These are phyloP conservation scores for Aspergillus fumigatus DNA, from an alignment of 2,329 filamentous ascomycete genomes.

Conservation along the genomic window DNA sequence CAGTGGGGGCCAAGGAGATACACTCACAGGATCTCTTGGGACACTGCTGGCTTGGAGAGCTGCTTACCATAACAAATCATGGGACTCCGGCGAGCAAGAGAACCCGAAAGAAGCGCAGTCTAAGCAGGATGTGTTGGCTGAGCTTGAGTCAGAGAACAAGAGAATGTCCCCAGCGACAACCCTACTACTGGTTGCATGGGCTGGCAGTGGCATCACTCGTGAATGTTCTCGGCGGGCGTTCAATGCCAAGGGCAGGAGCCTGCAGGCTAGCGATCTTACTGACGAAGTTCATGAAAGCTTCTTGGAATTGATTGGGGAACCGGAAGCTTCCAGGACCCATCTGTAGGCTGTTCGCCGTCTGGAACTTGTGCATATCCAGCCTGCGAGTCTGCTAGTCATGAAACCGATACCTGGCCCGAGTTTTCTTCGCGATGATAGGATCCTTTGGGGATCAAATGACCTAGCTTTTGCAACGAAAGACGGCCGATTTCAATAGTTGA, in stretches of 20 bases:
- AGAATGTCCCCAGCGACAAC: constrained; percentile 58
- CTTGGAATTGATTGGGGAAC: constrained; percentile 71
- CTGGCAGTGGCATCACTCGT: constrained; percentile 80
- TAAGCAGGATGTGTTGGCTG: constrained; percentile 38
- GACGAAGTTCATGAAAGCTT: constrained; percentile 85
- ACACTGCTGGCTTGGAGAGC: constrained; percentile 85
- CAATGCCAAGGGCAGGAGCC: constrained; percentile 73
- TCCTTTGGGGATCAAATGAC: neutral
- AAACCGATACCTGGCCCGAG: too few relatives aligned
- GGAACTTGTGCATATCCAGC: neutral
- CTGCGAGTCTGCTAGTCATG: neutral
- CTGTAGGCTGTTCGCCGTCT: constrained; percentile 19
- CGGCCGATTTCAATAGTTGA: neutral
- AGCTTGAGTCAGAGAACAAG: constrained; percentile 42
- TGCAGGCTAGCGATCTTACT: constrained; percentile 91
- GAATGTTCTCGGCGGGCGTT: constrained; percentile 88
- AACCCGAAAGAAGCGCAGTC: constrained; percentile 28
- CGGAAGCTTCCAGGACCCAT: constrained; percentile 42
- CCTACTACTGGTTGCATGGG: constrained; percentile 75
- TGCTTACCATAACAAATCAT: constrained; percentile 78
- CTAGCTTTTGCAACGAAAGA: neutral
- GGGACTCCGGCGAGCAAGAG: constrained; percentile 51
- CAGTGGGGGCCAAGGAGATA: constrained; percentile 92
- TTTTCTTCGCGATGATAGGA: too few relatives aligned
- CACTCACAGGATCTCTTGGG: constrained; percentile 80